phyloP scores from a whole-genome alignment of 257 asterid species.

The Mitragyna speciosa region DNA sequence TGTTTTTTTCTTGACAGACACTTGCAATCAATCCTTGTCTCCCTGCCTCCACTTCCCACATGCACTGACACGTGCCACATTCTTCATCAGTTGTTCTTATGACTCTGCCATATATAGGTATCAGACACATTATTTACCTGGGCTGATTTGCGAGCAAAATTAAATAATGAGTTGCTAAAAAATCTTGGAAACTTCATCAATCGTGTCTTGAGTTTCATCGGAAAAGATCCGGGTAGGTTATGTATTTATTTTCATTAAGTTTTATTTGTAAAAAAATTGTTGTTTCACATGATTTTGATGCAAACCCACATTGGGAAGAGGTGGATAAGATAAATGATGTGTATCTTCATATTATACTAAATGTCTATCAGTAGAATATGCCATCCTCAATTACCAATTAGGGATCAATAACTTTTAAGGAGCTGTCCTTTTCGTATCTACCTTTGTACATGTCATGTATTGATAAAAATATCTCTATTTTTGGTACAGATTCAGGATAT shows the following conservation, averaged over 20 bases:
- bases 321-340: neutral
- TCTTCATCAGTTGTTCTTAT: neutral
- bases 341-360: neutral
- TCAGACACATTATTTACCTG: constrained; percentile 97
- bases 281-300: neutral
- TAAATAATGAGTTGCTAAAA: constrained; percentile 73
- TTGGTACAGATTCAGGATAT: constrained; percentile 73
- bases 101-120: constrained; percentile 39
- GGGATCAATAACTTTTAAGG: neutral
- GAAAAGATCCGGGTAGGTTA: constrained; percentile 75
- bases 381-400: neutral
- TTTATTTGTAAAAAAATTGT: neutral
- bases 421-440: neutral
- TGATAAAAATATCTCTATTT: neutral
- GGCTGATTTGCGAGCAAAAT: constrained; percentile 90
- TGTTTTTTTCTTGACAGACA: neutral
- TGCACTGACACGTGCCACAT: neutral
- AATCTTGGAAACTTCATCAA: constrained; percentile 91
- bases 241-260: neutral
- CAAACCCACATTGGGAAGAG: neutral
- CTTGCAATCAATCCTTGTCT: neutral
- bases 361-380: neutral
- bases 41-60: neutral
- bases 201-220: constrained; percentile 92
- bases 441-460: neutral